Conservation (phyloP, 1,284 basidiomycete genomes). For the Puccinia triticina region DNA sequence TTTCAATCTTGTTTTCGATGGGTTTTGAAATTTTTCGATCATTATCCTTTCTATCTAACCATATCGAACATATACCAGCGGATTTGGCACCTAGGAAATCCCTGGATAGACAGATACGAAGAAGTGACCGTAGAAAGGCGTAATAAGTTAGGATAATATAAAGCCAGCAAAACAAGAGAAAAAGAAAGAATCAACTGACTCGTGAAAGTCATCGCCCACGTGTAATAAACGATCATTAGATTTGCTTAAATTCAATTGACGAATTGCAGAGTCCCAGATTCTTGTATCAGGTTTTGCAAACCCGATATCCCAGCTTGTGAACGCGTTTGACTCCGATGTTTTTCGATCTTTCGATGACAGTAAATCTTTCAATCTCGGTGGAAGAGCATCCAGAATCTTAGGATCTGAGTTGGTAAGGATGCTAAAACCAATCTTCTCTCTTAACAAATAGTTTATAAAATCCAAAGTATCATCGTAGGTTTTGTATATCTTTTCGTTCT, state of each 20-base stretch:
- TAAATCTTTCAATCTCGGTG: not conserved
- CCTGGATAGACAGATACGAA: not conserved
- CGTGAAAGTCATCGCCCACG: slow-evolving; percentile 27
- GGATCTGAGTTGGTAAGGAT: slow-evolving; percentile 33
- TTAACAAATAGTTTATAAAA: not conserved
- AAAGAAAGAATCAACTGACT: not conserved
- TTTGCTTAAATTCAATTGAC: not conserved
- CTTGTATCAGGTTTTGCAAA: slow-evolving; percentile 6
- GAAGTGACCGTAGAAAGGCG: not conserved
- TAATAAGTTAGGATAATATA: not conserved
- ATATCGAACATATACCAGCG: slow-evolving; percentile 12
- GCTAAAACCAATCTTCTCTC: not conserved
- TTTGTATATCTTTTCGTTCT: not conserved
- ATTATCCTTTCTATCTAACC: slow-evolving; percentile 29
- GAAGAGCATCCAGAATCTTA: slow-evolving; percentile 7
- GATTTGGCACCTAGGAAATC: slow-evolving; percentile 27
- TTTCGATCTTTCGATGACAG: not conserved
- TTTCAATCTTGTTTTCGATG: not conserved
- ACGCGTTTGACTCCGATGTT: not conserved
- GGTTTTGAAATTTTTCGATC: not conserved
- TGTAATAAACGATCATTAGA: not conserved
- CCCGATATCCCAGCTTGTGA: slow-evolving; percentile 27
- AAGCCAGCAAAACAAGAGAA: not conserved
- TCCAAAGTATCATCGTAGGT: not conserved
- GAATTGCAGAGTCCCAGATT: slow-evolving; percentile 23